Conservation (phyloP, 2,329 filamentous ascomycete species). For the Lomentospora prolificans region DNA sequence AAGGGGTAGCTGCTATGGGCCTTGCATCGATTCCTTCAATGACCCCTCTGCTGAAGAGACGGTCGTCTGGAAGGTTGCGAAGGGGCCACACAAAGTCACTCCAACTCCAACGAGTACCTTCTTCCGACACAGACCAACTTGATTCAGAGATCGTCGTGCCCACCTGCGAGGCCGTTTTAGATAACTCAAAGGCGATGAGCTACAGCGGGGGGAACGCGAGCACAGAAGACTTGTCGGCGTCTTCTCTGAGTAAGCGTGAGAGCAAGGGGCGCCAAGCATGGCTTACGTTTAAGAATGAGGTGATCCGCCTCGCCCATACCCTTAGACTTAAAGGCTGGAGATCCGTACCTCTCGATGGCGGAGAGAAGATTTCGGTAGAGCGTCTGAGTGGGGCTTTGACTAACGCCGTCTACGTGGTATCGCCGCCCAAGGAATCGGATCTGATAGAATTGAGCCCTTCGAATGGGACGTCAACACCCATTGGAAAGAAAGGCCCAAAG, state of each 20-base stretch:
- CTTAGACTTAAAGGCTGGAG: conserved; percentile 87
- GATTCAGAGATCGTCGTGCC: conserved; percentile 80
- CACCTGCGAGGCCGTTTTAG: conserved; percentile 71
- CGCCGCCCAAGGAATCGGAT: conserved; percentile 53
- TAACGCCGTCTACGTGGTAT: conserved; percentile 93
- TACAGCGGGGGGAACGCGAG: conserved; percentile 50
- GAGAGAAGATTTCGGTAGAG: conserved; percentile 59
- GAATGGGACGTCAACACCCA: conserved; percentile 21
- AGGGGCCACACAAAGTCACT: conserved; percentile 19
- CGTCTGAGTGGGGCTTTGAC: conserved; percentile 85
- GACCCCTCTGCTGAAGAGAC: conserved; percentile 31
- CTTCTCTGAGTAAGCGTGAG: conserved; percentile 2
- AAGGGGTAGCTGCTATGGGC: conserved; percentile 48
- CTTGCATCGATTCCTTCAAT: conserved; percentile 34
- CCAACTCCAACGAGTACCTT: conserved; percentile 39
- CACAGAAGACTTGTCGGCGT: conserved; percentile 28
- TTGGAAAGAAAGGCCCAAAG: conserved; percentile 35
- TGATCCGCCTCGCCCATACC: conserved; percentile 81
- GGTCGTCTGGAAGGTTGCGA: conserved; percentile 29
- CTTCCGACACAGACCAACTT: conserved; percentile 76
- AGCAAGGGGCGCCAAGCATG: conserved; percentile 51
- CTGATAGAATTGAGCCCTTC: conserved; percentile 16
- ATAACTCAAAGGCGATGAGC: conserved; percentile 81
- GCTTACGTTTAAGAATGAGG: conserved; percentile 84
- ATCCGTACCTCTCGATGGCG: conserved; percentile 62